These are phyloP conservation scores for Chalaropsis thielavioides DNA, from an alignment of 2,329 filamentous ascomycete genomes.

Conservation along the genomic window DNA sequence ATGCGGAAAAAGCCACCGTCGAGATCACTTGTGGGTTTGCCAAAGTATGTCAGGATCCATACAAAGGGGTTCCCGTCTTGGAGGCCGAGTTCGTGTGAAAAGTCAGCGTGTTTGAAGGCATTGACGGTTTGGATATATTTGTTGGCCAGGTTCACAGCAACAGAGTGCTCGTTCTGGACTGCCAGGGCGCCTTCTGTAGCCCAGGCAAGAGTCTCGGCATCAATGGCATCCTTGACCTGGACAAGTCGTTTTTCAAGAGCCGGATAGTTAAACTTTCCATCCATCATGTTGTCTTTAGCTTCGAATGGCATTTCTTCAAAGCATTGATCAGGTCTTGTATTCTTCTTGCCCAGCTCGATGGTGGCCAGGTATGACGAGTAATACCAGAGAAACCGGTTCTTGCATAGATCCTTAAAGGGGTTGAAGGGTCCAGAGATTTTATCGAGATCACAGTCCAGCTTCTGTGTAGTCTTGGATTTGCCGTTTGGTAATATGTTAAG, in stretches of 20 bases:
- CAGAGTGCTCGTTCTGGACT: conserved; percentile 51
- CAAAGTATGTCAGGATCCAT: conserved; percentile 81
- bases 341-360: conserved; percentile 49
- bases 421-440: conserved; percentile 51
- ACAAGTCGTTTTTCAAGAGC: conserved; percentile 55
- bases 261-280: conserved; percentile 69
- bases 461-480: conserved; percentile 25
- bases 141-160: conserved; percentile 67
- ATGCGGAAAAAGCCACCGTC: conserved; percentile 84
- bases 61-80: conserved; percentile 75
- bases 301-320: conserved; percentile 90
- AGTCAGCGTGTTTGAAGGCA: conserved; percentile 54
- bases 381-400: conserved; percentile 90
- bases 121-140: conserved; percentile 74
- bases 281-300: conserved; percentile 60
- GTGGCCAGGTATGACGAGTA: conserved; percentile 70
- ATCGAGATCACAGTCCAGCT: conserved; percentile 34
- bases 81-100: conserved; percentile 61
- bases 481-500: conserved; percentile 48
- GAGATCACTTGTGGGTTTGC: conserved; percentile 79
- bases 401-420: conserved; percentile 80
- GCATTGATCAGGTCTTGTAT: conserved; percentile 45
- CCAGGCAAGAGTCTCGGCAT: conserved; percentile 61
- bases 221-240: conserved; percentile 53
- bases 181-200: conserved; percentile 49